Base-by-base conservation (phyloP, 768 basidiomycete species). In the Leucosporidium creatinivorum region DNA sequence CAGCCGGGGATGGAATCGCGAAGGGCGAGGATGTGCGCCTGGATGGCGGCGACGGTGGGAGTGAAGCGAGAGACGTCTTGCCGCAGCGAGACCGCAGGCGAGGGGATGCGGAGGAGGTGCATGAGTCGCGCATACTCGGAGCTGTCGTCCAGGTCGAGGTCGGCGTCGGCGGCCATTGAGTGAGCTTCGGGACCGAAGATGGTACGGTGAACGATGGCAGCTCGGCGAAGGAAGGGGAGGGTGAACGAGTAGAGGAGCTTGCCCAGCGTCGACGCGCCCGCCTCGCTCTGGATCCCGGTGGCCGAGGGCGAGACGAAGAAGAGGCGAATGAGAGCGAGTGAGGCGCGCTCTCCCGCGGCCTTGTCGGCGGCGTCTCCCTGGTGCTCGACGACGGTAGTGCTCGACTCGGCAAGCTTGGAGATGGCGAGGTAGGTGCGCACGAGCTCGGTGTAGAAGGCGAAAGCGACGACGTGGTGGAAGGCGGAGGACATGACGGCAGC, bases 401-500 rank as follows among this genome's bases (percentile, higher is more conserved):
- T 85, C 25, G 57, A 44, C 18, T 89, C 68, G 66, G 91, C 81
- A 30, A 89, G 81, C 69, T 88, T 88, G n/a, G 90, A 86, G 52
- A 97, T 80, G 0, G 89, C 89, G 56, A 98, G 84, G 73, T 90
- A 88, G 4, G 86, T 86, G 5, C 93, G 87, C 1, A 90, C 88
- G 58, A 99, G 82, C 71, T 87, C 87, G 7, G 91, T 90, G 75
- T 96, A 97, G 78, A 93, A 98, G 1, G 87, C 84, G 73, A 97
- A 82, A 49, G 89, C 82, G n/a, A 92, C 83, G 55, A 94, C 87
- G 73, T 96, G 89, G 39, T 88, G 85, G 31, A 99, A 83, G 76
- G 92, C 88, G 69, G 93, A 89, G 0, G 92, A 93, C 0, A 88
- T 86, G 55, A 96, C 86, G 3, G 89, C 88, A 0, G 93, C 93